Conservation (phyloP, 805 yeast species). For the Teunomyces cretensis region DNA sequence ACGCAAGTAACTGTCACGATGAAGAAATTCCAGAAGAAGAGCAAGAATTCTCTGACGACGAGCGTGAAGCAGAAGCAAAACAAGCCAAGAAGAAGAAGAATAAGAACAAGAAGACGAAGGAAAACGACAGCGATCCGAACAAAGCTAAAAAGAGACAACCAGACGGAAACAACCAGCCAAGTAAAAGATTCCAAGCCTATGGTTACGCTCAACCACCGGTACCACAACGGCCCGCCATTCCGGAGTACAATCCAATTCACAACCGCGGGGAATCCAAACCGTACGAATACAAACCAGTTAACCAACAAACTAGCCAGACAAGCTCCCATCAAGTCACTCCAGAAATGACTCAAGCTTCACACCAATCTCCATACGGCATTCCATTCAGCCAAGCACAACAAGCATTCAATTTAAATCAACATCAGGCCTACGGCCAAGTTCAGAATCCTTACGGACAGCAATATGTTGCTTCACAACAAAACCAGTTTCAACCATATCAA, state of each 20-base stretch:
- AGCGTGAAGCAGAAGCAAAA: slow-evolving; percentile 73
- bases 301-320: neutral
- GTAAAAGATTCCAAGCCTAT: slow-evolving; percentile 20
- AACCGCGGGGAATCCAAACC: neutral
- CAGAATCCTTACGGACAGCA: neutral
- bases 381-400: slow-evolving; percentile 22
- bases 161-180: neutral
- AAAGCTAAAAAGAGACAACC: slow-evolving; percentile 5
- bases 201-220: slow-evolving; percentile 18
- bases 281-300: neutral
- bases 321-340: neutral
- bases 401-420: slow-evolving; percentile 6
- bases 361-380: slow-evolving; percentile 21
- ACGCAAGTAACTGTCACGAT: slow-evolving; percentile 92
- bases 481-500: slow-evolving; percentile 3
- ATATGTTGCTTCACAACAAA: neutral
- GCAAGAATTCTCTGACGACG: slow-evolving; percentile 95
- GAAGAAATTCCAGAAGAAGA: slow-evolving; percentile 93
- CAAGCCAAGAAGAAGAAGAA: slow-evolving; percentile 57
- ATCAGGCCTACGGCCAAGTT: slow-evolving; percentile 7
- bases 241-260: slow-evolving; percentile 3
- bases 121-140: slow-evolving; percentile 8
- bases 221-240: slow-evolving; percentile 6
- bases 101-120: slow-evolving; percentile 36
- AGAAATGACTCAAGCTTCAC: neutral